Percentiles rank a stretch among this genome's conserved stretches.
Evolutionary conservation across 176 grass and related monocot species (phyloP).

Genomic region (Juncus effusus): DNA sequence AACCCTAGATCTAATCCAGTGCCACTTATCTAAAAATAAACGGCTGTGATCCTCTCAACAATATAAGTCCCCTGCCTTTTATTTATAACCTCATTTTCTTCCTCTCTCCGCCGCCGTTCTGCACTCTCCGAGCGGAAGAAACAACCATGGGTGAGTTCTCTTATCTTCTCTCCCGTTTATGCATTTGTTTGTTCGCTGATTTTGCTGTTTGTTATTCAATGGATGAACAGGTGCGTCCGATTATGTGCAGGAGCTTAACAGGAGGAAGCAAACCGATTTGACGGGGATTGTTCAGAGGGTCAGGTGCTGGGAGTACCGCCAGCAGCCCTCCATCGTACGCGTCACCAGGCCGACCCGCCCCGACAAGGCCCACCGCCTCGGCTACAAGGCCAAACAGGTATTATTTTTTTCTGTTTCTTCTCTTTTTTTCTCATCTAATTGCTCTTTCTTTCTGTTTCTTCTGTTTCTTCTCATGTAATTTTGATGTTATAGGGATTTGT

Average conservation of each 20-base stretch:
- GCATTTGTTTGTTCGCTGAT: background rate
- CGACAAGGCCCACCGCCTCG: slow-evolving; percentile 39
- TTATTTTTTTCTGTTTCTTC: background rate
- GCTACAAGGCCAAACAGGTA: slow-evolving; percentile 88
- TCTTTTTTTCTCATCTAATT: no score
- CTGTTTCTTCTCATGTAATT: no score
- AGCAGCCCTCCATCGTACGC: no score
- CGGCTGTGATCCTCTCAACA: no score
- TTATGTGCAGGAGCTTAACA: slow-evolving; percentile 81
- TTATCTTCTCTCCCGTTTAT: background rate
- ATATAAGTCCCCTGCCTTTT: no score
- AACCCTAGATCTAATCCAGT: no score
- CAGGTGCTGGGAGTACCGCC: slow-evolving; percentile 6
- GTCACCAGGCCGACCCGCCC: no score
- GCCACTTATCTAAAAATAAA: no score
- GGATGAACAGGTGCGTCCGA: slow-evolving; percentile 62
- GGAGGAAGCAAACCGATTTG: slow-evolving; percentile 42
- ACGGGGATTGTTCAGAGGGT: slow-evolving; percentile 31
- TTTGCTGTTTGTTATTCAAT: background rate
- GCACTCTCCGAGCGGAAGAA: background rate
- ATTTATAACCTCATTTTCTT: slow-evolving; percentile 9
- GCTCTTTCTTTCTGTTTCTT: no score
- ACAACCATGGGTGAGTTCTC: slow-evolving; percentile 11
- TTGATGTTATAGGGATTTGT: slow-evolving; percentile 20
- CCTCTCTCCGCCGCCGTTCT: background rate